Evolutionary conservation across 306 rosid species (phyloP), one percentile per base, ranked within the genome.

Genomic region (Lathyrus aphaca): DNA sequence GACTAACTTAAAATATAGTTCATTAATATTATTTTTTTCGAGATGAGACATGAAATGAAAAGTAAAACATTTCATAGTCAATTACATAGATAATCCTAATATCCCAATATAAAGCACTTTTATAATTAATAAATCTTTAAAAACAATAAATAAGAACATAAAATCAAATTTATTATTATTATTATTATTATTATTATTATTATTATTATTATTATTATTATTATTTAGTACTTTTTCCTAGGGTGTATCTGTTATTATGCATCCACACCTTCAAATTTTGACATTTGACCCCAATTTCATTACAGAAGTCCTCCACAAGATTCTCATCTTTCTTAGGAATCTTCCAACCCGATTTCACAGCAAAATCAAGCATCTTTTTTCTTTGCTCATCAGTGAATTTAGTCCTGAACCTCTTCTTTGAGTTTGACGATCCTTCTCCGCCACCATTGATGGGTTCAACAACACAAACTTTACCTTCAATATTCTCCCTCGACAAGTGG

Each of bases 241-340:
- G 86, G 23, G 95, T 92, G 86, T 87, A 85, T 77, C 87, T 92
- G 91, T 92, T 87, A 81, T 92, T 92, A 73, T 92, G 89, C 92
- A 92, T 87, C 98, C 98, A 92, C 37, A 89, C 98, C 83, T 89
- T 92, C 15, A 92, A 86, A 16, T 86, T 91, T 4, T 86, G 86
- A n/a, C 96, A 92, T 64, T 81, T 82, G 2, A 92, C 84, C 0
- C 98, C 98, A 2, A 81, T 79, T 7, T 89, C 82, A 32, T 81
- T 53, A 21, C 98, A 92, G 74, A 92, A 92, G 66, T 85, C 80
- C 56, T 83, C 85, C 4, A 89, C 89, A 27, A 48, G 71, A 8
- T 32, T 62, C 55, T 89, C 98, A 10, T 92, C 98, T 23, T 87
- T 88, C 72, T 84, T 92, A 86, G 85, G 92, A 62, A 89, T 82